These are phyloP conservation scores for Komagataella phaffii DNA, from an alignment of 805 yeast species.

Conservation along the genomic window DNA sequence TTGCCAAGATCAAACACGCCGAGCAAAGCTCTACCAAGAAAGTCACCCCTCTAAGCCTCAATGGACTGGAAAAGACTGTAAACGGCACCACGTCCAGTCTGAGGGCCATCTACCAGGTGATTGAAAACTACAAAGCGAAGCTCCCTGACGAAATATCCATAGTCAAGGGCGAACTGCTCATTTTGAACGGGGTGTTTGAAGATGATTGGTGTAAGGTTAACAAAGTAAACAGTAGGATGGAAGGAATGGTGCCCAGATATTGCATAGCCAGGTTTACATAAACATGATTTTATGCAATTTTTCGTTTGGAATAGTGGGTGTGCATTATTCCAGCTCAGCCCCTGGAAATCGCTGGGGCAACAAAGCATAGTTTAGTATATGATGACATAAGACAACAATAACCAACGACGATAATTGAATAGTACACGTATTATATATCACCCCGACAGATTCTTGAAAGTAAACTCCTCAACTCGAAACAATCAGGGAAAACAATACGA, in stretches of 20 bases:
- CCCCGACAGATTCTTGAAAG: neutral
- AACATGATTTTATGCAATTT: neutral
- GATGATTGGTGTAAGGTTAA: conserved; percentile 7
- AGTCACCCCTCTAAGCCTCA: neutral
- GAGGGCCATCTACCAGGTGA: neutral
- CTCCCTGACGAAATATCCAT: conserved; percentile 4
- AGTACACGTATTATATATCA: neutral
- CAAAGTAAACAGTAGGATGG: neutral
- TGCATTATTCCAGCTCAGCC: neutral
- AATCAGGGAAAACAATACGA: conserved; percentile 1
- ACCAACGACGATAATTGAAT: neutral
- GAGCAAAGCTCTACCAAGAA: neutral
- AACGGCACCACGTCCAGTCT: neutral
- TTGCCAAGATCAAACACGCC: neutral
- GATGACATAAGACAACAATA: neutral
- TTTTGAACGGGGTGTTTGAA: neutral
- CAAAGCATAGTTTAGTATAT: neutral
- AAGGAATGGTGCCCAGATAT: conserved; percentile 5
- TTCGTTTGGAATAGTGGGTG: too few species aligned
- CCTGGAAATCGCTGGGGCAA: neutral
- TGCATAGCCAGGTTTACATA: conserved; percentile 1
- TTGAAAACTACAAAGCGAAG: conserved; percentile 1
- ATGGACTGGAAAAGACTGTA: neutral
- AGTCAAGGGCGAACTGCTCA: conserved; percentile 2
- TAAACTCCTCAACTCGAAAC: conserved; percentile 1